Evolutionary conservation across 139 green algal genomes (phyloP).

Genomic region (Tetradesmus lagerheimii): DNA sequence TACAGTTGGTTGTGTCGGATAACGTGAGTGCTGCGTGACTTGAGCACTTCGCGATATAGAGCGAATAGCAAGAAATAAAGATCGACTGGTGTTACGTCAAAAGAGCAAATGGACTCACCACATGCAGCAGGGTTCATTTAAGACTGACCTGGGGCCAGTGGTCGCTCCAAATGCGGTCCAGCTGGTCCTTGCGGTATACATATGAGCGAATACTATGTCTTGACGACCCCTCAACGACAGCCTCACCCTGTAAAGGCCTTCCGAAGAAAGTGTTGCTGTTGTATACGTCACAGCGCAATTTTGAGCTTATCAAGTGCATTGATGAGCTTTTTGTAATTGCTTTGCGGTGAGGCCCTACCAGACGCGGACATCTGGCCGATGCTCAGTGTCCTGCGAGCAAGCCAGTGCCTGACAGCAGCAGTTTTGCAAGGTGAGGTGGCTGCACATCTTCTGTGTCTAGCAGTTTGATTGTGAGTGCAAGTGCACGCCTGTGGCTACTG

Average conservation of each 20-base stretch:
- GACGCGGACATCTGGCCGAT: neutral
- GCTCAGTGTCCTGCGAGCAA: slow-evolving; percentile 2
- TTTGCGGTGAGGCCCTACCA: neutral
- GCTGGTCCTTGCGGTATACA: too few relatives aligned
- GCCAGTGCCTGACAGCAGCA: neutral
- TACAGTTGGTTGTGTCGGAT: neutral
- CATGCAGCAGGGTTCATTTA: neutral
- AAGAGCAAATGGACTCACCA: neutral
- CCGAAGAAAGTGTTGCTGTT: neutral
- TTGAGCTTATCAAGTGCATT: neutral
- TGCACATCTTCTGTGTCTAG: neutral
- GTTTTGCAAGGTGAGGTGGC: neutral
- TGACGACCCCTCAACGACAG: too few relatives aligned
- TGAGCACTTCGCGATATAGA: neutral
- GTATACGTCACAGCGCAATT: neutral
- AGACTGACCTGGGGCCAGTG: too few relatives aligned
- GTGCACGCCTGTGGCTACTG: too few relatives aligned
- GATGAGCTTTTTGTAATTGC: neutral
- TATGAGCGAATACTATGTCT: too few relatives aligned
- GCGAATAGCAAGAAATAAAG: neutral
- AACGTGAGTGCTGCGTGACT: neutral
- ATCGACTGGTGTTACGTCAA: neutral
- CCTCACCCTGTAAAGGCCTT: neutral
- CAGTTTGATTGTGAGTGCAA: neutral
- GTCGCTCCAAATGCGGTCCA: too few relatives aligned